phyloP scores from a whole-genome alignment of 306 rosid species.

The Benincasa hispida region DNA sequence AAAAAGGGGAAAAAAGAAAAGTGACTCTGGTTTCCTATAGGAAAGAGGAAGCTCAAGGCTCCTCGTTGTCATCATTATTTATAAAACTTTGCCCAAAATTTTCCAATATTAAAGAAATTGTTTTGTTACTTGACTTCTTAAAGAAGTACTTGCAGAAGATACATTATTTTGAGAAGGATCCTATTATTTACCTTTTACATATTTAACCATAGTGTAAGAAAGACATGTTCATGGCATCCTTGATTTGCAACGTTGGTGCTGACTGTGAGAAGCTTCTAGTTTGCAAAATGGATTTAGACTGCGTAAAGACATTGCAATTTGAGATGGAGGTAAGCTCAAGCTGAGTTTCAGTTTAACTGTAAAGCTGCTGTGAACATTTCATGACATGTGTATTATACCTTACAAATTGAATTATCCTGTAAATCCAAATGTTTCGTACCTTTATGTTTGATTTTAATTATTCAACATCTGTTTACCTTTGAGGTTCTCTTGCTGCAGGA shows the following conservation, averaged over 20 bases:
- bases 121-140: neutral
- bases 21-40: neutral
- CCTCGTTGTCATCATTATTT: neutral
- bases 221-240: slow-evolving; percentile 75
- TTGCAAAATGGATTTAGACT: slow-evolving; percentile 62
- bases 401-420: neutral
- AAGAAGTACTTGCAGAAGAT: neutral
- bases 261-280: slow-evolving; percentile 62
- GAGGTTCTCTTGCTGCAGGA: slow-evolving; percentile 32
- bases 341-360: slow-evolving; percentile 12
- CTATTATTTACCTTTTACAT: neutral
- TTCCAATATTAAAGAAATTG: neutral
- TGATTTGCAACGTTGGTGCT: slow-evolving; percentile 78
- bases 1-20: neutral
- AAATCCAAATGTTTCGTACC: neutral
- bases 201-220: slow-evolving; percentile 43
- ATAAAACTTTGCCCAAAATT: neutral
- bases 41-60: neutral
- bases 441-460: neutral
- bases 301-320: slow-evolving; percentile 72
- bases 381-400: neutral
- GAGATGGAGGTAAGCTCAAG: slow-evolving; percentile 59
- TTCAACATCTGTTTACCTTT: neutral
- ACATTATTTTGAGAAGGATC: neutral
- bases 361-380: neutral